Conservation (phyloP, 73 alveolate species). For the Breviolum minutum region DNA sequence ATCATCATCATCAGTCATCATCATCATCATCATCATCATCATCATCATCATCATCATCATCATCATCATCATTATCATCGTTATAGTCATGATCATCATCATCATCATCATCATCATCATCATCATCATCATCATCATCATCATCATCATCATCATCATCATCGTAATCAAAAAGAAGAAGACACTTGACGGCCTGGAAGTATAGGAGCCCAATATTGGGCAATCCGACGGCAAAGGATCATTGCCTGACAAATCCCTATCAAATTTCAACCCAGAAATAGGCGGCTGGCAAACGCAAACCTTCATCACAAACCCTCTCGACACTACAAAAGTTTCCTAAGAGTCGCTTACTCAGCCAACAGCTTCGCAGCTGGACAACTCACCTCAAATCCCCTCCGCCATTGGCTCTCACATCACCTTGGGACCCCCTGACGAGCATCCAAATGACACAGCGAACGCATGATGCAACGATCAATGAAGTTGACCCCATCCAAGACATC, state of each 20-base stretch:
- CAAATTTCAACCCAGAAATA: not conserved
- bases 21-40: not conserved
- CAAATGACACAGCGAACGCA: slow-evolving; percentile 72
- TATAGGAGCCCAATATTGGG: slow-evolving; percentile 63
- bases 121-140: too few relatives aligned
- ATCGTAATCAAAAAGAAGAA: not conserved
- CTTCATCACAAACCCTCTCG: too few relatives aligned
- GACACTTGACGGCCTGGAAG: not conserved
- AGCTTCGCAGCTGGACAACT: not conserved
- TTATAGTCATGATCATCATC: too few relatives aligned
- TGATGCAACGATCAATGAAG: slow-evolving; percentile 66
- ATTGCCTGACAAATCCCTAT: not conserved
- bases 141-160: too few relatives aligned
- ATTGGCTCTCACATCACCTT: not conserved
- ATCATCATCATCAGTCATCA: not conserved
- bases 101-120: not conserved
- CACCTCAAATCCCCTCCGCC: too few relatives aligned
- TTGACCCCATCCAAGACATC: slow-evolving; percentile 42
- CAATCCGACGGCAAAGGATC: slow-evolving; percentile 78
- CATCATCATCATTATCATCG: not conserved
- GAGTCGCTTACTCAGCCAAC: not conserved
- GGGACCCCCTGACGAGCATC: slow-evolving; percentile 42
- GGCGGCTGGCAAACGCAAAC: not conserved
- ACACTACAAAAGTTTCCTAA: too few relatives aligned
- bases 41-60: not conserved